Evolutionary conservation across 2,329 filamentous ascomycete species (phyloP).

Genomic region (Arthrobotrys megalospora): DNA sequence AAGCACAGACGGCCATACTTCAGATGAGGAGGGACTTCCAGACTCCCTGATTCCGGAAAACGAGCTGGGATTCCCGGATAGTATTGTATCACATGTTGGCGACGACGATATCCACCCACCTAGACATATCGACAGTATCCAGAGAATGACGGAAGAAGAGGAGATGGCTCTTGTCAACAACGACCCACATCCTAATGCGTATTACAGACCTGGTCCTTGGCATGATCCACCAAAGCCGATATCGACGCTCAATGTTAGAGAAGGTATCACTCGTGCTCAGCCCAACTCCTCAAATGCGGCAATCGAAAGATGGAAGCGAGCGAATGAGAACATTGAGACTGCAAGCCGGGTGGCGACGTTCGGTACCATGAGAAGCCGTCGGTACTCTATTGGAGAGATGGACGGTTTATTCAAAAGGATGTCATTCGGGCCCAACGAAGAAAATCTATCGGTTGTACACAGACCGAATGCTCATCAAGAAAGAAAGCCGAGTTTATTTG

Average conservation of each 20-base stretch:
- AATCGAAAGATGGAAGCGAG: slow-evolving; percentile 69
- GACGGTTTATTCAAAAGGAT: slow-evolving; percentile 64
- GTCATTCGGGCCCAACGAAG: slow-evolving; percentile 63
- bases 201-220: slow-evolving; percentile 64
- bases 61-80: slow-evolving; percentile 48
- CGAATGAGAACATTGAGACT: slow-evolving; percentile 70
- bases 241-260: slow-evolving; percentile 66
- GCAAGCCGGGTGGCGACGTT: slow-evolving; percentile 66
- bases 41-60: slow-evolving; percentile 54
- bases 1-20: slow-evolving; percentile 52
- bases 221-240: slow-evolving; percentile 67
- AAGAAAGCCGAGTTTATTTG: slow-evolving; percentile 58
- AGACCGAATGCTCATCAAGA: slow-evolving; percentile 39
- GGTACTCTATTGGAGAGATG: slow-evolving; percentile 63
- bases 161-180: slow-evolving; percentile 61
- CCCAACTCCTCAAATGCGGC: slow-evolving; percentile 71
- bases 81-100: slow-evolving; percentile 47
- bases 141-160: slow-evolving; percentile 64
- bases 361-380: slow-evolving; percentile 64
- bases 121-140: slow-evolving; percentile 52
- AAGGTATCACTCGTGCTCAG: slow-evolving; percentile 67
- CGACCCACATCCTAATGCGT: slow-evolving; percentile 65
- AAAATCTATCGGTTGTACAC: slow-evolving; percentile 55
- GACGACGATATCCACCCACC: slow-evolving; percentile 52
- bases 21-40: slow-evolving; percentile 55